Conservation (phyloP, 495 filamentous ascomycete genomes). For the Penicillium tannophilum region DNA sequence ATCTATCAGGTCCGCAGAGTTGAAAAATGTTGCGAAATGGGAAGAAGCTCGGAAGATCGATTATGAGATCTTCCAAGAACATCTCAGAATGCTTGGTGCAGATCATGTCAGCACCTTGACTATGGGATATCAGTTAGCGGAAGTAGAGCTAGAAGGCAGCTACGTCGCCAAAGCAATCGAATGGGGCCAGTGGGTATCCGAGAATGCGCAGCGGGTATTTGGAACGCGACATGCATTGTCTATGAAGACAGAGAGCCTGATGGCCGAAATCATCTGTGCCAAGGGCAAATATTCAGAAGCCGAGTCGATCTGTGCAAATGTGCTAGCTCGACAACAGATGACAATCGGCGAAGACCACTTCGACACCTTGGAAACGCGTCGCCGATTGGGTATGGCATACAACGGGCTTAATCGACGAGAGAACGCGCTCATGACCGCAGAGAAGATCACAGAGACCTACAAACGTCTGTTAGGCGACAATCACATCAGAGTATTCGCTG, state of each 20-base stretch:
- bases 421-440: constrained; percentile 29
- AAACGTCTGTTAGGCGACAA: constrained; percentile 33
- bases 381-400: constrained; percentile 34
- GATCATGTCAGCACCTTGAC: constrained; percentile 39
- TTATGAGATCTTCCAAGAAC: constrained; percentile 43
- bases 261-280: constrained; percentile 32
- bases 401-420: constrained; percentile 25
- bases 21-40: constrained; percentile 35
- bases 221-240: constrained; percentile 35
- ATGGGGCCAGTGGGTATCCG: constrained; percentile 40
- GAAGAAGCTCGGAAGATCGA: constrained; percentile 36
- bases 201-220: constrained; percentile 34
- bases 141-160: constrained; percentile 31
- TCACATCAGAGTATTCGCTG: constrained; percentile 32
- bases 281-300: constrained; percentile 35
- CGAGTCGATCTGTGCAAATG: constrained; percentile 39
- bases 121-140: constrained; percentile 36
- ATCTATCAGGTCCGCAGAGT: constrained; percentile 31
- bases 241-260: constrained; percentile 39
- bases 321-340: constrained; percentile 43
- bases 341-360: constrained; percentile 40
- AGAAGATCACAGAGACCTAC: constrained; percentile 28
- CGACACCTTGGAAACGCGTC: constrained; percentile 38
- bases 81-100: constrained; percentile 33
- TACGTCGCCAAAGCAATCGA: constrained; percentile 33